Evolutionary conservation across 495 filamentous ascomycete genomes (phyloP).

Genomic region (Talaromyces wortmannii): DNA sequence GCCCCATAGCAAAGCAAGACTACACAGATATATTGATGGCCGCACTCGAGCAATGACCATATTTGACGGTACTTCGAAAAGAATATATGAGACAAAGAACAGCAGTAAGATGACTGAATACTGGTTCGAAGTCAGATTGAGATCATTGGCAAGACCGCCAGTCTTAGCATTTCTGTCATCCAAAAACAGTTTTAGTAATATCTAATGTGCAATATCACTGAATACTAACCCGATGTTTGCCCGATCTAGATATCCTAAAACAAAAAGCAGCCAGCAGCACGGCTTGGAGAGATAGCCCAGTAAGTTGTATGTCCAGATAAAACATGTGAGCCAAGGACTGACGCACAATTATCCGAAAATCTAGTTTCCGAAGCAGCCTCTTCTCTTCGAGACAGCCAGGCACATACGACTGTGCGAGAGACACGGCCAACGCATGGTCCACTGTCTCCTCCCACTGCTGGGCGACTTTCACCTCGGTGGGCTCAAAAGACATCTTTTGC

Average conservation of each 20-base stretch:
- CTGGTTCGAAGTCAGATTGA: conserved; percentile 14
- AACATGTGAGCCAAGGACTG: too few species aligned
- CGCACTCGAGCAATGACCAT: conserved; percentile 6
- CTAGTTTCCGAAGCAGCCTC: conserved; percentile 2
- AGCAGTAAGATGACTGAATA: conserved; percentile 21
- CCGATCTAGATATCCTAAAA: neutral
- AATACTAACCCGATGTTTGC: conserved; percentile 1
- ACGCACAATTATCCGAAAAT: conserved; percentile 1
- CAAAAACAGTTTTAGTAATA: neutral
- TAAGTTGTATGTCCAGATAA: too few species aligned
- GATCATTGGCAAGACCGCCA: conserved; percentile 26
- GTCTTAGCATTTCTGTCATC: conserved; percentile 25
- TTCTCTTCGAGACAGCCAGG: neutral
- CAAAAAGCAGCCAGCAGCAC: neutral
- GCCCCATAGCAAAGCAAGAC: conserved; percentile 2
- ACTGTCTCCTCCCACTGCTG: too few species aligned
- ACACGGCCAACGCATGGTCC: too few species aligned
- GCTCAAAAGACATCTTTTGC: too few species aligned
- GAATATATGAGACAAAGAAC: conserved; percentile 39
- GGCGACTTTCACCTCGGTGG: too few species aligned
- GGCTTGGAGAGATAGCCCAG: neutral
- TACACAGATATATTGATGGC: neutral
- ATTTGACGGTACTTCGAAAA: conserved; percentile 30
- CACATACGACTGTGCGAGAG: neutral
- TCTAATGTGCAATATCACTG: neutral